Conservation (phyloP, 163 green algal species). For the Volvox carteri region DNA sequence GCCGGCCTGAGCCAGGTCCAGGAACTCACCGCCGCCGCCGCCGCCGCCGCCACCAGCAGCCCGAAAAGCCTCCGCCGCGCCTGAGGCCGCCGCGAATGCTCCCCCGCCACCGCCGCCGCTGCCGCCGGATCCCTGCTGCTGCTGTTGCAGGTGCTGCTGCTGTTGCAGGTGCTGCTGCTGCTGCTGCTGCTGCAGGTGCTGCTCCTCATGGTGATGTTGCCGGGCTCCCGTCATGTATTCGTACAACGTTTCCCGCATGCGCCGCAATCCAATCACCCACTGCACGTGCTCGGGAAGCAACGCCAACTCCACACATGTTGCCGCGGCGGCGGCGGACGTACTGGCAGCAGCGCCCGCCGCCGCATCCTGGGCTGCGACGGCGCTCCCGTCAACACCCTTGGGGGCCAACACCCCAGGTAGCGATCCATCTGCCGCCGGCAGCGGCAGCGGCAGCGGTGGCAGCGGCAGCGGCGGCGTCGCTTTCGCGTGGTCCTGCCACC, state of each 20-base stretch:
- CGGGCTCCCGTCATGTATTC: background rate
- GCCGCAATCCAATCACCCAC: background rate
- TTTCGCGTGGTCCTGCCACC: too few relatives aligned
- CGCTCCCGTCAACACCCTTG: background rate
- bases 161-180: background rate
- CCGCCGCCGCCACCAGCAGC: background rate
- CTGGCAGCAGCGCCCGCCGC: too few relatives aligned
- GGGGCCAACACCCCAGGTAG: too few relatives aligned
- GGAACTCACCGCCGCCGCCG: background rate
- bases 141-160: conserved; percentile 23
- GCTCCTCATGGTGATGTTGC: background rate
- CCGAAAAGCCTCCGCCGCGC: background rate
- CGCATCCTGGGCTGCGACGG: background rate
- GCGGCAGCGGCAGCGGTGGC: too few relatives aligned
- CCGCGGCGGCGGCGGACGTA: too few relatives aligned
- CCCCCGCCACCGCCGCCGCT: background rate
- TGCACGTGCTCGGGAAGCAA: background rate
- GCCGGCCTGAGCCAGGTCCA: background rate
- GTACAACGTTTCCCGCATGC: background rate
- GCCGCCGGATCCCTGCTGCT: background rate
- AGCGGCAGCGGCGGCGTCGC: background rate
- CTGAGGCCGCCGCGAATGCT: background rate
- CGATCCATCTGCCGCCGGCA: too few relatives aligned
- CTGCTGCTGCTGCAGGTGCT: background rate
- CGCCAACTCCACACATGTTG: too few relatives aligned